These are phyloP conservation scores for Botrytis byssoidea DNA, from an alignment of 2,329 filamentous ascomycete species.

Conservation along the genomic window DNA sequence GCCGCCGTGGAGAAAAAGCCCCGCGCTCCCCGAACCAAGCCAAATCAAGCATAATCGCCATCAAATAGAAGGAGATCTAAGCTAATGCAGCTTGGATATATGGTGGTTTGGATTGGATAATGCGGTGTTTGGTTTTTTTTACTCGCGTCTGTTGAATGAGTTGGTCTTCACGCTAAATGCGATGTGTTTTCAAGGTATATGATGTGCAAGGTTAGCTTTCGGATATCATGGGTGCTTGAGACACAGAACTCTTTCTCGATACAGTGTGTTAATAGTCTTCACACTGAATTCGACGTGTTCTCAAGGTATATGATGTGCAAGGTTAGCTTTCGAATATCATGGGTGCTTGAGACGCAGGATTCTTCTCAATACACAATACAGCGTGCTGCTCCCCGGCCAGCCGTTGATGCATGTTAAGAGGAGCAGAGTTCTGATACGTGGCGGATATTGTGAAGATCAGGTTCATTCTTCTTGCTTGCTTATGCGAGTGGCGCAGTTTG, in stretches of 20 bases:
- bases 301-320: not conserved
- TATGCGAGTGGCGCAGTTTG: not conserved
- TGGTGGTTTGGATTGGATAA: not conserved
- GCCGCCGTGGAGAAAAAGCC: not conserved
- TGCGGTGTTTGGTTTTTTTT: not conserved
- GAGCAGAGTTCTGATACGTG: not conserved
- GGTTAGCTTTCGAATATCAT: not conserved
- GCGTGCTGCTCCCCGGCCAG: not conserved
- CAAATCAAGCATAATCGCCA: not conserved
- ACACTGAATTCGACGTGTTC: not conserved
- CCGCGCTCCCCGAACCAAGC: not conserved
- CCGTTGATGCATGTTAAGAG: not conserved
- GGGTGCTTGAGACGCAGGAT: not conserved
- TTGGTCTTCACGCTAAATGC: not conserved
- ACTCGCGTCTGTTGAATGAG: not conserved
- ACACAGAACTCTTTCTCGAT: not conserved
- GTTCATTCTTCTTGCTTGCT: not conserved
- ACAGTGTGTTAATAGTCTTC: not conserved
- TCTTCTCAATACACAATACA: not conserved
- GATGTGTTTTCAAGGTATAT: not conserved
- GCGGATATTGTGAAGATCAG: not conserved
- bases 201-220: not conserved
- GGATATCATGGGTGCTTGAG: not conserved
- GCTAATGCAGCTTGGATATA: not conserved
- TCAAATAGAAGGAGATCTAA: not conserved